Evolutionary conservation across 2,329 filamentous ascomycete genomes (phyloP), one percentile per base, ranked within the genome.

Genomic region (Apiospora arundinis): DNA sequence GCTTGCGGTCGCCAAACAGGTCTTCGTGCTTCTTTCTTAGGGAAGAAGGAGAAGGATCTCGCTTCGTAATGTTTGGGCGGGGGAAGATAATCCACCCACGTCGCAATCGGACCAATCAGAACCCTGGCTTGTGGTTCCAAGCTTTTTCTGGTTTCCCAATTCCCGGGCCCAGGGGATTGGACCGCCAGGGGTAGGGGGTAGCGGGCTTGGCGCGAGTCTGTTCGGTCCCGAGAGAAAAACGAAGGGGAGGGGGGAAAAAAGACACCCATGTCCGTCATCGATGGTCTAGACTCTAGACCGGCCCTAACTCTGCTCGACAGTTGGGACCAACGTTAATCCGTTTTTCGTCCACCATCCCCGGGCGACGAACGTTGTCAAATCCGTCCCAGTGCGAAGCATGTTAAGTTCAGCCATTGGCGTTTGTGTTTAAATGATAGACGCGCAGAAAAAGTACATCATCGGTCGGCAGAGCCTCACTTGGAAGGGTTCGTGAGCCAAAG

Each of bases 291-390:
- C 48, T 49, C 42, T 28, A 56, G 56, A 40, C 56, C 18, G 56
- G 21, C 56, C 32, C 56, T n/a, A 40, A 40, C 8, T 60, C 28
- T 37, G 28, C 52, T 37, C 28, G 28, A 12, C 56, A 63, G 56
- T 63, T 40, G 56, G 56, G 32, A 40, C 56, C 56, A 63, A 63
- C 52, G 52, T 60, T 60, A 40, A 63, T 37, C 52, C 52, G 56
- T 40, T n/a, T 40, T 18, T 63, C 18, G 5, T 60, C 25, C 52
- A 25, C 52, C 52, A 12, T 32, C 12, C 14, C 12, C 44, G 44
- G 12, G 44, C 44, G 44, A 5, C n/a, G 8, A 32, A 60, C 52
- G 52, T 32, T 60, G 52, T 60, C 52, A 37, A 28, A 60, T 60
- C 37, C 28, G 28, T 60, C 28, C 28, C 25, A 56, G 16, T 56